A percentile compares a stretch with the other conserved stretches of the same genome.
Conservation (phyloP, 257 asterid genomes). For the Plantago elongata region DNA sequence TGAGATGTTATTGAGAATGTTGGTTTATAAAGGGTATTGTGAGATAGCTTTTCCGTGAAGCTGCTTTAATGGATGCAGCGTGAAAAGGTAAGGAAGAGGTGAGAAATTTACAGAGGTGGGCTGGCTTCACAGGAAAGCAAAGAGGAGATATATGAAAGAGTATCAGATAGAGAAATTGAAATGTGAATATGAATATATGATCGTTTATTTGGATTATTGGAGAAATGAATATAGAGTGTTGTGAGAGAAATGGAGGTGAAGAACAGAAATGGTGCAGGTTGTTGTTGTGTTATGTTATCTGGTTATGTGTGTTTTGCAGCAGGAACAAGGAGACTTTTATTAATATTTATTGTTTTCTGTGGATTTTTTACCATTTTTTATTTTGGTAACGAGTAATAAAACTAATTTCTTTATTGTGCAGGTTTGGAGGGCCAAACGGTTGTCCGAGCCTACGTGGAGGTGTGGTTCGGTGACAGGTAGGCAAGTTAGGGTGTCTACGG, state of each 20-base stretch:
- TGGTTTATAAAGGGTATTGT: conserved; percentile 30
- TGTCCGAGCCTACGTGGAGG: conserved; percentile 67
- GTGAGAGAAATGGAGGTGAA: conserved; percentile 38
- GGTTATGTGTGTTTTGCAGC: conserved; percentile 19
- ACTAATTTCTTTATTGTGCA: conserved; percentile 26
- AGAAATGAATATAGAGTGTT: no score
- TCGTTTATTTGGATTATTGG: conserved; percentile 30
- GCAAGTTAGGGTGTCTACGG: conserved; percentile 33
- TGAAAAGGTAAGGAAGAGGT: conserved; percentile 14
- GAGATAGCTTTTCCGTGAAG: conserved; percentile 57
- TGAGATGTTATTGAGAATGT: no score
- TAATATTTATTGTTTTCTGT: conserved; percentile 7
- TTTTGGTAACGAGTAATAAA: conserved; percentile 8
- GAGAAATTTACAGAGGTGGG: conserved; percentile 18
- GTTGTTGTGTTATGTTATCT: conserved; percentile 12
- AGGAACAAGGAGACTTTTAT: conserved; percentile 19
- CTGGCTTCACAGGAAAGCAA: conserved; percentile 63
- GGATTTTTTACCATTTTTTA: neutral
- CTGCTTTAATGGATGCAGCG: conserved; percentile 56
- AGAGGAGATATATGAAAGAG: no score
- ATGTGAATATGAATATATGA: neutral
- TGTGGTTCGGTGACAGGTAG: conserved; percentile 30
- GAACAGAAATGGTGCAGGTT: conserved; percentile 28
- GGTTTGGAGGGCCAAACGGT: conserved; percentile 46
- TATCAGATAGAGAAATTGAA: no score